Base-by-base conservation (phyloP, 108 stramenopile species). In the Craspedostauros australis region DNA sequence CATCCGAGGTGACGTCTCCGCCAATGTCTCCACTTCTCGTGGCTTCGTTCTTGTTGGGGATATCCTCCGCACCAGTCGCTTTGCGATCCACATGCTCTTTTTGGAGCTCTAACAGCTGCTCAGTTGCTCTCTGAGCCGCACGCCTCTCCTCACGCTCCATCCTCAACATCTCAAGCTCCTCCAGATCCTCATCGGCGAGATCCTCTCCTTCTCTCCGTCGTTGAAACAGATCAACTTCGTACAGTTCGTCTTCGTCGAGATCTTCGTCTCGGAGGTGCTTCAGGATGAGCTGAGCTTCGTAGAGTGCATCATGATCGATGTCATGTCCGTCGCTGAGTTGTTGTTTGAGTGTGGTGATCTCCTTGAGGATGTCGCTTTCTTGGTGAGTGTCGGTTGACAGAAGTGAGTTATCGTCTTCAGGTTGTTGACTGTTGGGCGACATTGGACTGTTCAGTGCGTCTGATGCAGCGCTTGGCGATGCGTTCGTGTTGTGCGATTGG, bases 191-290 rank as follows among this genome's bases (percentile, higher is more conserved):
- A 7, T 1, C 18, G 8, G 29, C 51, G 20, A 62, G 39, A 0
- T 24, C 0, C 28, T 62, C 60, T 19, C 60, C 60, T 1, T 42
- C 42, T 0, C 60, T n/a, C 20, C 26, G 18, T 9, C 50, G 38
- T 9, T 51, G 50, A 30, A 62, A 40, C 5, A 62, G 49, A 18
- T 51, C 60, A 1, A 62, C n/a, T 31, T 42, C 40, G 27, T 62
- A 62, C 5, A 62, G 40, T 0, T 50, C 29, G 46, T 62, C 40
- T 43, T 50, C 50, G 29, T 62, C 60, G 7, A 51, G 41, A 2
- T n/a, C 2, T 30, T 62, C 40, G 0, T 50, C 60, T 2, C 18
- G 9, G 29, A 39, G 18, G 5, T 32, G 32, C 22, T n/a, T 40
- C 26, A 43, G 29, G 14, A 55, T 6, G 22, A 52, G 33, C 1